These are phyloP conservation scores for Nicotiana tabacum DNA, from an alignment of 257 asterid species.

Conservation along the genomic window DNA sequence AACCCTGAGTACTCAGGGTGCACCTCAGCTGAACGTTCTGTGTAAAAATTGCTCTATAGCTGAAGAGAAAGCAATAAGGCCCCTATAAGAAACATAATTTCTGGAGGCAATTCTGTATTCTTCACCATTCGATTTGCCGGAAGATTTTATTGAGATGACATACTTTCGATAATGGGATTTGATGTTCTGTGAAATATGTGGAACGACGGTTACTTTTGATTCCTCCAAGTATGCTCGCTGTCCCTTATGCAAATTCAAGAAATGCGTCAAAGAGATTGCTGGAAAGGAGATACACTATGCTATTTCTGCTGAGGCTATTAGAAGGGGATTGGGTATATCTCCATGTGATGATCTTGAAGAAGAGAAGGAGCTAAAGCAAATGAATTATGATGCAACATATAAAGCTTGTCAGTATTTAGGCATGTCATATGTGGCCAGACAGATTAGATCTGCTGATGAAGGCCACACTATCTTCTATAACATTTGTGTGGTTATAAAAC, in stretches of 20 bases:
- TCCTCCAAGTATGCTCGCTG: slow-evolving; percentile 37
- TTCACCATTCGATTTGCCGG: background rate
- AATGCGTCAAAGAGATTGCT: slow-evolving; percentile 29
- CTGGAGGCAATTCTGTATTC: background rate
- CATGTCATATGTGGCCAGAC: slow-evolving; percentile 78
- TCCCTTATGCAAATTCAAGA: slow-evolving; percentile 49
- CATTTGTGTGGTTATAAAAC: too few species aligned
- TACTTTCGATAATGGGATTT: slow-evolving; percentile 64
- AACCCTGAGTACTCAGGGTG: background rate
- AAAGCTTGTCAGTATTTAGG: slow-evolving; percentile 82
- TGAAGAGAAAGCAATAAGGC: background rate
- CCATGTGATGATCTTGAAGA: slow-evolving; percentile 70
- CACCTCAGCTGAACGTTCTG: background rate
- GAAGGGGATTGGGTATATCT: slow-evolving; percentile 76
- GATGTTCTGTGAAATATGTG: slow-evolving; percentile 76
- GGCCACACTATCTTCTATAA: slow-evolving; percentile 88
- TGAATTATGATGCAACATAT: slow-evolving; percentile 92
- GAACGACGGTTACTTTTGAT: slow-evolving; percentile 51
- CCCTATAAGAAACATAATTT: background rate
- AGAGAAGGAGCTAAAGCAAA: slow-evolving; percentile 83
- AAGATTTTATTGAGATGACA: slow-evolving; percentile 13
- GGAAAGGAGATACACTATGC: too few species aligned
- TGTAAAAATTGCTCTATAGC: background rate
- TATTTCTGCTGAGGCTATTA: slow-evolving; percentile 42
- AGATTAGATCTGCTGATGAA: slow-evolving; percentile 98